Conservation (phyloP, 2,329 filamentous ascomycete genomes). For the Seiridium cupressi region DNA sequence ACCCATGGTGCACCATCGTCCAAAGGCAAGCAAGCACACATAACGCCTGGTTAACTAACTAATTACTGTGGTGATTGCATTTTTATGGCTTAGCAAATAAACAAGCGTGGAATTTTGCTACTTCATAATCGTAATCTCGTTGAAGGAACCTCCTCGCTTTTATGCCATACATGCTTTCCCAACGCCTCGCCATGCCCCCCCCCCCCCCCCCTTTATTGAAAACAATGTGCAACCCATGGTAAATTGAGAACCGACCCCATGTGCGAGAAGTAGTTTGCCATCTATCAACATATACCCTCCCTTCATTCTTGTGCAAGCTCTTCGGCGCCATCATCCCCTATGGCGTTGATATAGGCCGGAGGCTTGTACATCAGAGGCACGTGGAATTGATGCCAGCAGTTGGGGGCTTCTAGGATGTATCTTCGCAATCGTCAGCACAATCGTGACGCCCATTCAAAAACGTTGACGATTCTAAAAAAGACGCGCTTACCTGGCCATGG, state of each 20-base stretch:
- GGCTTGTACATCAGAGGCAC: conserved; percentile 23
- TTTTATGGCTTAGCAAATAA: too few relatives aligned
- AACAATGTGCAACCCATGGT: background rate
- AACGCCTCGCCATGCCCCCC: conserved; percentile 3
- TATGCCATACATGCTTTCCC: background rate
- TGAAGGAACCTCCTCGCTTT: background rate
- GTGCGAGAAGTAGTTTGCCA: background rate
- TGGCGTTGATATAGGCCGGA: conserved; percentile 17
- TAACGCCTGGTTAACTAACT: too few relatives aligned
- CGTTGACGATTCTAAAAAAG: background rate
- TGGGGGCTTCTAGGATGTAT: conserved; percentile 73
- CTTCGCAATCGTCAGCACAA: conserved; percentile 26
- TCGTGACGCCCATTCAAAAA: background rate
- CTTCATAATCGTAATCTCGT: too few relatives aligned
- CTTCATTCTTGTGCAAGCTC: background rate
- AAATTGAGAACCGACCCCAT: background rate
- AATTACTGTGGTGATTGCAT: too few relatives aligned
- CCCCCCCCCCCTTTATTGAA: background rate
- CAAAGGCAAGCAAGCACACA: too few relatives aligned
- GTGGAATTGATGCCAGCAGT: conserved; percentile 72
- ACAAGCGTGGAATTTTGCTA: too few relatives aligned
- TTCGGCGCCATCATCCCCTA: conserved; percentile 13
- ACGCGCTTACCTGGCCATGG: conserved; percentile 78
- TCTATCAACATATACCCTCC: background rate
- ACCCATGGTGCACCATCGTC: too few relatives aligned